These are phyloP conservation scores for Evernia prunastri DNA, from an alignment of 495 filamentous ascomycete species.

Conservation along the genomic window DNA sequence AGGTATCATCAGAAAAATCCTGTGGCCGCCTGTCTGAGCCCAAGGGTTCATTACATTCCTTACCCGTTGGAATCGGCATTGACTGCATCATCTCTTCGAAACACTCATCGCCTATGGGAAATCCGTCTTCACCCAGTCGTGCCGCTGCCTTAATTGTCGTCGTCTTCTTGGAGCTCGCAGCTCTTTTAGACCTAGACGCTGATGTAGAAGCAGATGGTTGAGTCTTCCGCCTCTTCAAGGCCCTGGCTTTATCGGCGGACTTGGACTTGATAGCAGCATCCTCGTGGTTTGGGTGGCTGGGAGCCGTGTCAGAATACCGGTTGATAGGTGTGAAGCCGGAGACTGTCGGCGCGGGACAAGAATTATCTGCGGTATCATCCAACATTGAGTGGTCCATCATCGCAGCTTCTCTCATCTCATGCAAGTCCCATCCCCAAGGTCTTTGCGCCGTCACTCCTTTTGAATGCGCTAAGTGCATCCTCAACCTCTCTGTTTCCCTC, in stretches of 20 bases:
- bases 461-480: neutral
- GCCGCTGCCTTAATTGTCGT: conserved; percentile 8
- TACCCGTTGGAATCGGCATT: conserved; percentile 11
- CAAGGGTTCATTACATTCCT: neutral
- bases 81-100: conserved; percentile 26
- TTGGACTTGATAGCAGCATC: neutral
- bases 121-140: conserved; percentile 25
- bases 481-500: neutral
- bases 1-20: neutral
- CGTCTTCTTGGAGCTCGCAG: neutral
- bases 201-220: conserved; percentile 6
- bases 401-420: conserved; percentile 13
- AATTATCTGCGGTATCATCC: neutral
- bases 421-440: conserved; percentile 10
- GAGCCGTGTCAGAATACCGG: neutral
- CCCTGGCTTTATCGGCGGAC: neutral
- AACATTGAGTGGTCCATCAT: neutral
- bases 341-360: neutral
- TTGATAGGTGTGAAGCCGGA: conserved; percentile 23
- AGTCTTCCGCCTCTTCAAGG: conserved; percentile 4
- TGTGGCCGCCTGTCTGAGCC: conserved; percentile 2
- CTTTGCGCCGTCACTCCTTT: conserved; percentile 1
- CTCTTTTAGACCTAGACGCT: conserved; percentile 6
- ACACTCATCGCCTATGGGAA: conserved; percentile 24
- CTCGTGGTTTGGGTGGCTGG: neutral